These are phyloP conservation scores for Litchi chinensis DNA, from an alignment of 345 rosid species.

Conservation along the genomic window DNA sequence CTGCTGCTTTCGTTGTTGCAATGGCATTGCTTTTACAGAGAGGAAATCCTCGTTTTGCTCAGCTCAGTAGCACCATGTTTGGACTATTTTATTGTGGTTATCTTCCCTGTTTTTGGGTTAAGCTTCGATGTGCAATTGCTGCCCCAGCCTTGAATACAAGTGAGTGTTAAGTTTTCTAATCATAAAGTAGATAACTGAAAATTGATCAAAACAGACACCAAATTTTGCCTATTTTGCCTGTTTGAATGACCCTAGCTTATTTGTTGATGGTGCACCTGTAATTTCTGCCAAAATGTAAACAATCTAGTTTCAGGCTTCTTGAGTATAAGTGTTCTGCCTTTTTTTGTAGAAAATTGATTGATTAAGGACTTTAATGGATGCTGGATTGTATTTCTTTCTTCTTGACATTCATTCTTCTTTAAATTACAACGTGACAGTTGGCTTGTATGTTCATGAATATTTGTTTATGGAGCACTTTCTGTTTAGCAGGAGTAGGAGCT, in stretches of 20 bases:
- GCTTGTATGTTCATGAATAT: conserved; percentile 15
- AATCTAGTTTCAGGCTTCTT: neutral
- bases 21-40: conserved; percentile 81
- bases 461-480: conserved; percentile 31
- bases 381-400: neutral
- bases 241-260: neutral
- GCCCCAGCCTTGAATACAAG: conserved; percentile 82
- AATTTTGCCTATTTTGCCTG: neutral
- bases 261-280: neutral
- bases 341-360: neutral
- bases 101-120: conserved; percentile 95
- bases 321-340: neutral
- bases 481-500: conserved; percentile 63
- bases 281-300: conserved; percentile 2
- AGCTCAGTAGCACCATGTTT: conserved; percentile 86
- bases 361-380: neutral
- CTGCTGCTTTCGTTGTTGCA: conserved; percentile 82
- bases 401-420: neutral
- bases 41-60: conserved; percentile 89
- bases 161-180: conserved; percentile 36
- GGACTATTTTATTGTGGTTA: conserved; percentile 91
- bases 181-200: neutral
- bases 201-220: neutral
- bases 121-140: conserved; percentile 85
- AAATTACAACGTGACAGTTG: neutral